Conservation (phyloP, 2,329 filamentous ascomycete genomes). For the Ophiostoma sp. region DNA sequence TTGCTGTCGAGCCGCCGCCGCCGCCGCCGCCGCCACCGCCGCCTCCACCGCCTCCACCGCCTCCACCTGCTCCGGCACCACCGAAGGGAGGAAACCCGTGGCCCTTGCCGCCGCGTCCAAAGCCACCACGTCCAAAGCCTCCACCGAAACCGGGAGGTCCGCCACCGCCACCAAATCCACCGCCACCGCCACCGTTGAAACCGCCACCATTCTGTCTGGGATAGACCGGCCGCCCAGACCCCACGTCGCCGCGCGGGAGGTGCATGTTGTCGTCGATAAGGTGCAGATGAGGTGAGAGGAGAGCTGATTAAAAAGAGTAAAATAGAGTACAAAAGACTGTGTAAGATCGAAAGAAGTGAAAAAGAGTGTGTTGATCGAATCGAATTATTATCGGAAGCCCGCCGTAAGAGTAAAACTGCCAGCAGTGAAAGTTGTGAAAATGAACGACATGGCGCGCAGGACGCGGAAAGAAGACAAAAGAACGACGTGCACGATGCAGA, state of each 20-base stretch:
- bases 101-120: not conserved
- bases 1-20: not conserved
- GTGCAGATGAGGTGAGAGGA: not conserved
- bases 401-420: conserved; percentile 13
- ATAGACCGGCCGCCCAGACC: not conserved
- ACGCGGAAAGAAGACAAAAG: not conserved
- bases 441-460: conserved; percentile 20
- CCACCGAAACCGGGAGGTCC: not conserved
- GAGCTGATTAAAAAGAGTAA: not conserved
- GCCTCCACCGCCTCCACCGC: not conserved
- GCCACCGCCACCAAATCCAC: not conserved
- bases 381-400: not conserved
- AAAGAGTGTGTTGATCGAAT: not conserved
- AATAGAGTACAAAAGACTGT: not conserved
- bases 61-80: not conserved
- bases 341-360: not conserved
- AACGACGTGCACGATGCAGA: conserved; percentile 9
- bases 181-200: not conserved
- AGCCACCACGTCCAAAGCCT: not conserved
- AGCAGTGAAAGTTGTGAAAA: conserved; percentile 10
- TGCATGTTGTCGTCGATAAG: not conserved
- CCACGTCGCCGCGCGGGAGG: not conserved
- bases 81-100: not conserved
- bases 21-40: not conserved
- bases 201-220: not conserved